phyloP scores from a whole-genome alignment of 1,139 yeast species.

The Candida freyschussii region DNA sequence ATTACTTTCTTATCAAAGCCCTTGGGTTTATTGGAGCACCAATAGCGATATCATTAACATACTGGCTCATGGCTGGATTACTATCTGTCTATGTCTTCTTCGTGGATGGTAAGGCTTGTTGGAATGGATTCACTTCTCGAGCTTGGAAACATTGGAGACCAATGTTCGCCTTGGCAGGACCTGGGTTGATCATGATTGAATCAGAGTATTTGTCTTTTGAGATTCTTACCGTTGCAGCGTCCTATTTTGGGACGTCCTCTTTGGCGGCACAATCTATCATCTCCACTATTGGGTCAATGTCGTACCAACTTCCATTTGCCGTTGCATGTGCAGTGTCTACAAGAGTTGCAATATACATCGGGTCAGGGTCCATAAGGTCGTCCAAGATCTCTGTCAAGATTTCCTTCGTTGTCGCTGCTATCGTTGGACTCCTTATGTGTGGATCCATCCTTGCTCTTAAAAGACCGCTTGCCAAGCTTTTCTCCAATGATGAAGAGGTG shows the following conservation, averaged over 20 bases:
- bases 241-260: slow-evolving; percentile 37
- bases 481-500: slow-evolving; percentile 25
- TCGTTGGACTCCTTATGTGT: slow-evolving; percentile 25
- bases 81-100: slow-evolving; percentile 28
- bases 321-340: slow-evolving; percentile 39
- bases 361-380: slow-evolving; percentile 26
- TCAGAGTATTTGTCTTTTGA: slow-evolving; percentile 41
- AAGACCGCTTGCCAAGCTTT: slow-evolving; percentile 27
- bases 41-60: slow-evolving; percentile 31
- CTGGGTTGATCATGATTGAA: slow-evolving; percentile 39
- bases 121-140: slow-evolving; percentile 28
- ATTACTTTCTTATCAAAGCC: slow-evolving; percentile 29
- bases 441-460: slow-evolving; percentile 23
- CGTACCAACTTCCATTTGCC: slow-evolving; percentile 39
- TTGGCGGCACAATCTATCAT: slow-evolving; percentile 40
- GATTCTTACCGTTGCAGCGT: slow-evolving; percentile 36
- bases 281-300: slow-evolving; percentile 36
- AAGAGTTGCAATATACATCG: slow-evolving; percentile 36
- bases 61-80: slow-evolving; percentile 33
- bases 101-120: slow-evolving; percentile 32
- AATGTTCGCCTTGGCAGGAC: slow-evolving; percentile 34
- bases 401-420: slow-evolving; percentile 25
- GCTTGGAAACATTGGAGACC: slow-evolving; percentile 31
- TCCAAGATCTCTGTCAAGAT: slow-evolving; percentile 20
- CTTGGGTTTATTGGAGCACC: slow-evolving; percentile 38